phyloP scores from a whole-genome alignment of 2,329 filamentous ascomycete species.

The Beauveria bassiana region DNA sequence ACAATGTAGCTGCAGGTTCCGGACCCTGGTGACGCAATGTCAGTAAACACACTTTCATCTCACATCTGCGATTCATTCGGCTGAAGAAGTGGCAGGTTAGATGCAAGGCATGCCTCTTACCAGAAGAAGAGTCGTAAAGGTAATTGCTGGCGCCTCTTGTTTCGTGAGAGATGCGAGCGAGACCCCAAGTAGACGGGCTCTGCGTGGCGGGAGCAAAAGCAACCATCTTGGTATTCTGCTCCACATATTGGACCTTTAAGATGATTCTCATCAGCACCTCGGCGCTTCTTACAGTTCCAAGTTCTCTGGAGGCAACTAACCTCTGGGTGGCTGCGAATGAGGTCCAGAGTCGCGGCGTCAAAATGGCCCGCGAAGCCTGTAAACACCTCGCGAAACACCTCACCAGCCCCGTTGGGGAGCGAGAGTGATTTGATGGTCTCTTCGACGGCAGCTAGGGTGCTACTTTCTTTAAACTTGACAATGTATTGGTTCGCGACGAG shows the following conservation, averaged over 20 bases:
- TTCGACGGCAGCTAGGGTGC: slow-evolving; percentile 8
- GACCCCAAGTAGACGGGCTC: slow-evolving; percentile 16
- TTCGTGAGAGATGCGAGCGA: slow-evolving; percentile 17
- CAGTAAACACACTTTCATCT: neutral
- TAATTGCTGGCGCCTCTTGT: slow-evolving; percentile 13
- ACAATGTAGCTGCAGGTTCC: slow-evolving; percentile 20
- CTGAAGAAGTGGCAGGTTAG: neutral
- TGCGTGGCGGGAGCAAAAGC: slow-evolving; percentile 11
- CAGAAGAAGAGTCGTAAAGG: slow-evolving; percentile 16
- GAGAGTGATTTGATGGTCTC: slow-evolving; percentile 11
- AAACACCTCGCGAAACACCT: slow-evolving; percentile 13
- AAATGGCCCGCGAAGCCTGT: slow-evolving; percentile 14
- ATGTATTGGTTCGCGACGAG: slow-evolving; percentile 17
- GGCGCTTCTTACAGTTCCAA: neutral
- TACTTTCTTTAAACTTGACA: slow-evolving; percentile 17
- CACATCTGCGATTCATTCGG: neutral
- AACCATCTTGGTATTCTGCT: slow-evolving; percentile 26
- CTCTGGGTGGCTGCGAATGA: slow-evolving; percentile 13
- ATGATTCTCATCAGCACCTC: neutral
- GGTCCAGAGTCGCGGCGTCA: slow-evolving; percentile 6
- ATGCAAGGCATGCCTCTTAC: neutral
- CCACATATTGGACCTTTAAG: slow-evolving; percentile 25
- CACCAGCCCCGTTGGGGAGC: slow-evolving; percentile 12
- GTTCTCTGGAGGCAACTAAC: neutral
- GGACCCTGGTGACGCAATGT: neutral